Base-by-base conservation (phyloP, 441 rosid species). In the Eutrema salsugineum region DNA sequence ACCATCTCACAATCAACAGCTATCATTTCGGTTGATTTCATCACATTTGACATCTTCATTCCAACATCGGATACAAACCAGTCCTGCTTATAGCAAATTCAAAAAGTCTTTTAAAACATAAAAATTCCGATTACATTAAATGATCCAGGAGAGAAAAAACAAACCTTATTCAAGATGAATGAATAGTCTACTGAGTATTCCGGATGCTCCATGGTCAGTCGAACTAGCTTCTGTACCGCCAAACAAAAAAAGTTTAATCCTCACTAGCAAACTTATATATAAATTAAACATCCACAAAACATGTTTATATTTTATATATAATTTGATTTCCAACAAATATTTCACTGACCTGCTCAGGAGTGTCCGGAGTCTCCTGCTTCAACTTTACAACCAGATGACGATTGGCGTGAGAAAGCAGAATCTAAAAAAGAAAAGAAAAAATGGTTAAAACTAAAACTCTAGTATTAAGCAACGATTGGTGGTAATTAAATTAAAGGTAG, bases 1-100 rank as follows among this genome's bases (percentile, higher is more conserved):
- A 94, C 93, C 97, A 91, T 94, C 89, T 91, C 98, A 76, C 98
- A 94, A 73, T 94, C 97, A 63, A 94, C 79, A 49, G 97, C 96
- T 57, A 83, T 5, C 75, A 93, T 73, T 11, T 30, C n/a, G 11
- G 71, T 82, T 47, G 86, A 77, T 6, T 15, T 69, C 78, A 70
- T 64, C 73, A 57, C 63, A 79, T 76, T 79, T 42, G 84, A 68
- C 65, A 40, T 71, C 42, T 82, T 77, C 56, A 32, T 35, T 50
- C 82, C 79, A 57, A 75, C 64, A 72, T 91, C 87, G 8, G 83
- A 83, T 62, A 85, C 78, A 27, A 83, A 70, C 98, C 97, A 94
- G 11, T 58, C 91, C 97, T 91, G 84, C 77, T 20, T 66, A 6
- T 8, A 11, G 16, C 6, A 55, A 35, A 11, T 28, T 28, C 32